Evolutionary conservation across 306 rosid genomes (phyloP), one percentile per base, ranked within the genome.

Genomic region (barrel medic (Medicago truncatula)): DNA sequence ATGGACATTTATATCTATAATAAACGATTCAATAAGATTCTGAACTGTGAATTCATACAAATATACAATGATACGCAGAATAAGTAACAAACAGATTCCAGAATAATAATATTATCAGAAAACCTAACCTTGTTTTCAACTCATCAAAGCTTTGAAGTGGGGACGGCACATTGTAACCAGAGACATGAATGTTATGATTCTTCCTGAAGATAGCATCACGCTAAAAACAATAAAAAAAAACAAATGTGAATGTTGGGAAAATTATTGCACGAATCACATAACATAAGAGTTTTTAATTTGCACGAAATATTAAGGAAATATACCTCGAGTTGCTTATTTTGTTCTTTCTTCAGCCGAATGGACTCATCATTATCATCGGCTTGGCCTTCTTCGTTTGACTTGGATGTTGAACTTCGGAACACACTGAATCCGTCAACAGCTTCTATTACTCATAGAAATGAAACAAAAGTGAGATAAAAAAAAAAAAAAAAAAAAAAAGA

Each of bases 141-240:
- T 95, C 97, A 1, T 76, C 88, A 85, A 95, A 95, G 86, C 44
- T 76, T 84, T 86, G 87, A 74, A 95, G 93, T 13, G 97, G 97
- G 7, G 97, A 83, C 4, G 99, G 85, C 31, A 95, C 81, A 60
- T 90, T 89, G 83, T 86, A 87, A 60, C 99, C 97, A 28, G 93
- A 88, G 8, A 95, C 93, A 80, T 92, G 99, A 80, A 95, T 89
- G 83, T 86, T 84, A 65, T 85, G 80, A 80, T 78, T 79, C 90
- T 92, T 95, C 78, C 99, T 84, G 14, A 82, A 78, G 57, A 90
- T 18, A 0, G 93, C 87, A 79, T 92, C 97, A 16, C 89, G 85
- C 99, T 95, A 71, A 18, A 63, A 12, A 38, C 38, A 74, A n/a
- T n/a, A 8, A 47, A 15, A 53, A 74, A 49, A 60, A 79, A 54